Conservation (phyloP, 108 stramenopile species). For the Discostella stelligeroides region DNA sequence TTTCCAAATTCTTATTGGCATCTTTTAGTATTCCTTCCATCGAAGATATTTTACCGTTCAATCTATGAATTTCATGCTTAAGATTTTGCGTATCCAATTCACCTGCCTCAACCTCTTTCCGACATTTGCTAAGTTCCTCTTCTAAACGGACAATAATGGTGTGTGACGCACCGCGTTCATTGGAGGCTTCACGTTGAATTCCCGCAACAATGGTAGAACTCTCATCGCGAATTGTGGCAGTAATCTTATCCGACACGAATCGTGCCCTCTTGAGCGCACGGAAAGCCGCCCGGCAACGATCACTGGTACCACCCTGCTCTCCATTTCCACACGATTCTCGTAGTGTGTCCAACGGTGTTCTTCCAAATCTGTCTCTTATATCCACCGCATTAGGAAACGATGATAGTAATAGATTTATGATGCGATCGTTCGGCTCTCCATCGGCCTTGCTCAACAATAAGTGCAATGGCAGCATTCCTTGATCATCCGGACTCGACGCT, state of each 20-base stretch:
- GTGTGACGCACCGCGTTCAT: slow-evolving; percentile 57
- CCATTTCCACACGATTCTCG: slow-evolving; percentile 26
- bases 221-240: slow-evolving; percentile 49
- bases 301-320: slow-evolving; percentile 32
- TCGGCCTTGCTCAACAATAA: slow-evolving; percentile 45
- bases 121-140: slow-evolving; percentile 43
- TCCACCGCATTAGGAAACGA: slow-evolving; percentile 50
- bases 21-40: slow-evolving; percentile 29
- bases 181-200: slow-evolving; percentile 47
- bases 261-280: slow-evolving; percentile 51
- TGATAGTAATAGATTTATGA: slow-evolving; percentile 48
- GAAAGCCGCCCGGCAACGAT: slow-evolving; percentile 48
- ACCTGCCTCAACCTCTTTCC: slow-evolving; percentile 43
- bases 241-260: slow-evolving; percentile 42
- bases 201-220: slow-evolving; percentile 50
- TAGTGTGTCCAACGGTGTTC: slow-evolving; percentile 53
- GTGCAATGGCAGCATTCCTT: slow-evolving; percentile 55
- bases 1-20: slow-evolving; percentile 32
- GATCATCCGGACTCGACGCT: slow-evolving; percentile 54
- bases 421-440: slow-evolving; percentile 49
- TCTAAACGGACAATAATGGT: slow-evolving; percentile 56
- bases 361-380: slow-evolving; percentile 48
- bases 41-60: slow-evolving; percentile 32
- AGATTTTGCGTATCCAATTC: slow-evolving; percentile 13
- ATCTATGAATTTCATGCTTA: slow-evolving; percentile 24